A percentile compares a stretch with the other conserved stretches of the same genome.
phyloP scores from a whole-genome alignment of 345 rosid genomes.

The Brassica carinata region DNA sequence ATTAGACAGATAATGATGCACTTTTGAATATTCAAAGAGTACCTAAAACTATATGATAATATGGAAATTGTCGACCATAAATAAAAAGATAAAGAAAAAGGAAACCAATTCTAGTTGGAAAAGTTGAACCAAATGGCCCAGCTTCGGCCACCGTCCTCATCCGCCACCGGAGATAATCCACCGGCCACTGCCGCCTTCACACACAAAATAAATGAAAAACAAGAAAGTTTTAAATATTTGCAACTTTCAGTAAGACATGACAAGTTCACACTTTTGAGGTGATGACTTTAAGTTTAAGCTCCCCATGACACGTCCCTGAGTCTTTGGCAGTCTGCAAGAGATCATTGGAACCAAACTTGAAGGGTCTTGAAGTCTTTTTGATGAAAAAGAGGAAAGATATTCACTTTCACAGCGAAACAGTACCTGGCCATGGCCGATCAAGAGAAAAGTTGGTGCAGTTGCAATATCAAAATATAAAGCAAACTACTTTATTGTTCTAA shows the following conservation, averaged over 20 bases:
- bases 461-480: conserved; percentile 39
- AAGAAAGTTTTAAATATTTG: background rate
- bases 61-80: background rate
- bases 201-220: background rate
- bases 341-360: conserved; percentile 11
- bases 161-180: conserved; percentile 20
- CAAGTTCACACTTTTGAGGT: conserved; percentile 16
- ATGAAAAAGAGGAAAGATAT: conserved; percentile 10
- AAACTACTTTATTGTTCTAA: conserved; percentile 29
- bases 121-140: conserved; percentile 17
- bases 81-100: conserved; percentile 1
- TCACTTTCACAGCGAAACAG: conserved; percentile 37
- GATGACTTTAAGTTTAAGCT: conserved; percentile 35
- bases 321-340: conserved; percentile 18
- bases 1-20: conserved; percentile 26
- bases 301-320: conserved; percentile 13
- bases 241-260: conserved; percentile 12
- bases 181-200: conserved; percentile 17
- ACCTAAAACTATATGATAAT: conserved; percentile 2
- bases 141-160: conserved; percentile 18
- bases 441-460: conserved; percentile 34
- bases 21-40: conserved; percentile 16
- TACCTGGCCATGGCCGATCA: conserved; percentile 36
- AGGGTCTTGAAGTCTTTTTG: conserved; percentile 18
- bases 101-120: conserved; percentile 15